Evolutionary conservation across 2,329 filamentous ascomycete genomes (phyloP).

Genomic region (Chlorencoelia australis): DNA sequence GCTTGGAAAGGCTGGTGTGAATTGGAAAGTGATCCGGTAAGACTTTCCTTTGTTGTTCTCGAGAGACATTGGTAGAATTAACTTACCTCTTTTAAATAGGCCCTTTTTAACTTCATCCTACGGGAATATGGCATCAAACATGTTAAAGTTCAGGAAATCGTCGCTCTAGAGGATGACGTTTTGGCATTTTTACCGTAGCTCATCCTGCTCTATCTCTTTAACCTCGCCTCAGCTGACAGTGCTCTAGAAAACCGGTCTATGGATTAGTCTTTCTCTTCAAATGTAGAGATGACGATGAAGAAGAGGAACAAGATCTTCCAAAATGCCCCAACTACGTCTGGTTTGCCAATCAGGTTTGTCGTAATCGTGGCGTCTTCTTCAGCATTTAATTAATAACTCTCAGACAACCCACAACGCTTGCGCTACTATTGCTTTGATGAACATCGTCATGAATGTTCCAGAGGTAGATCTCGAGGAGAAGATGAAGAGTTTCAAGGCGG

Average conservation of each 20-base stretch:
- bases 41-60: conserved; percentile 18
- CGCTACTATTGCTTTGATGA: conserved; percentile 84
- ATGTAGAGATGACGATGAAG: conserved; percentile 44
- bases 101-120: conserved; percentile 79
- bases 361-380: neutral
- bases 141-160: conserved; percentile 67
- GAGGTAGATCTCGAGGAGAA: conserved; percentile 58
- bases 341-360: conserved; percentile 80
- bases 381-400: neutral
- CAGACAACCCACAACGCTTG: conserved; percentile 77
- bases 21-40: conserved; percentile 80
- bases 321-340: conserved; percentile 60
- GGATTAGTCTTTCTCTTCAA: conserved; percentile 86
- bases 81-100: conserved; percentile 35
- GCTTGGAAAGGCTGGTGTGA: conserved; percentile 70
- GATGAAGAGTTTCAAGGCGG: conserved; percentile 61
- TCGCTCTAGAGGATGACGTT: conserved; percentile 57
- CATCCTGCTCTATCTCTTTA: neutral
- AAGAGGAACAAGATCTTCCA: conserved; percentile 38
- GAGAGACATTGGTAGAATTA: neutral
- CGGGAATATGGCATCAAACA: conserved; percentile 65
- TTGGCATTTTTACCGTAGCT: conserved; percentile 53
- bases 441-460: conserved; percentile 80
- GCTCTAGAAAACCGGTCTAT: conserved; percentile 56
- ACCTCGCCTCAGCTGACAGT: conserved; percentile 21